A percentile compares a stretch with the other conserved stretches of the same genome.
Evolutionary conservation across 495 filamentous ascomycete species (phyloP).

Genomic region (Talaromyces thailandensis): DNA sequence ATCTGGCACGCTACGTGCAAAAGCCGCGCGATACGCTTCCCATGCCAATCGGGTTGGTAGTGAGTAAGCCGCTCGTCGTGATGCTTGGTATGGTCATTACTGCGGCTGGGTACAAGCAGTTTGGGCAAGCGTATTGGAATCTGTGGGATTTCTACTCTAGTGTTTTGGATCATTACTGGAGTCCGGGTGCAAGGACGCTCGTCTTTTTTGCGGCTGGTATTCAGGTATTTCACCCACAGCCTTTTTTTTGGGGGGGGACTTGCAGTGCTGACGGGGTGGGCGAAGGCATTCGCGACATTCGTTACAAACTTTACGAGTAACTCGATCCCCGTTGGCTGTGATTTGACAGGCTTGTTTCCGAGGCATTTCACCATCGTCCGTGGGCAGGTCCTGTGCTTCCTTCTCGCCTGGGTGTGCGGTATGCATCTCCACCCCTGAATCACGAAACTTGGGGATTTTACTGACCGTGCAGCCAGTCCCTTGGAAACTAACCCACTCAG

Average conservation of each 20-base stretch:
- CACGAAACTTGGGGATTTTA: not conserved
- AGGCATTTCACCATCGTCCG: slow-evolving; percentile 47
- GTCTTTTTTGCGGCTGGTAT: slow-evolving; percentile 23
- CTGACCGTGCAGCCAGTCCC: slow-evolving; percentile 27
- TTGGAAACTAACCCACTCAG: slow-evolving; percentile 24
- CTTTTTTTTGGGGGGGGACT: no score
- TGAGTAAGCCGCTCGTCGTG: slow-evolving; percentile 13
- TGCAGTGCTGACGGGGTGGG: not conserved
- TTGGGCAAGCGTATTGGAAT: slow-evolving; percentile 15
- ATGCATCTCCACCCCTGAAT: not conserved
- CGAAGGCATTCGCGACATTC: slow-evolving; percentile 19
- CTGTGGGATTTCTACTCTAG: slow-evolving; percentile 18
- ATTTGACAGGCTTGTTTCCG: slow-evolving; percentile 42
- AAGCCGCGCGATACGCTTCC: slow-evolving; percentile 3
- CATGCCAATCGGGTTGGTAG: not conserved
- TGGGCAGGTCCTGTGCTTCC: slow-evolving; percentile 40
- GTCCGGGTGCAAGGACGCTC: slow-evolving; percentile 28
- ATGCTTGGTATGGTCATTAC: slow-evolving; percentile 9
- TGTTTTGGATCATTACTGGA: slow-evolving; percentile 18
- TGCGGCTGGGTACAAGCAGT: slow-evolving; percentile 4
- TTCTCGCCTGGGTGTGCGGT: slow-evolving; percentile 38
- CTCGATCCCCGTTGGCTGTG: slow-evolving; percentile 43
- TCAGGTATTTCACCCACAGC: not conserved
- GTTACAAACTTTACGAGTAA: slow-evolving; percentile 46
- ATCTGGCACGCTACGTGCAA: slow-evolving; percentile 20